Percentiles rank a stretch among this genome's conserved stretches.
Conservation (phyloP, 139 green algal genomes). For the Volvox reticuliferus region DNA sequence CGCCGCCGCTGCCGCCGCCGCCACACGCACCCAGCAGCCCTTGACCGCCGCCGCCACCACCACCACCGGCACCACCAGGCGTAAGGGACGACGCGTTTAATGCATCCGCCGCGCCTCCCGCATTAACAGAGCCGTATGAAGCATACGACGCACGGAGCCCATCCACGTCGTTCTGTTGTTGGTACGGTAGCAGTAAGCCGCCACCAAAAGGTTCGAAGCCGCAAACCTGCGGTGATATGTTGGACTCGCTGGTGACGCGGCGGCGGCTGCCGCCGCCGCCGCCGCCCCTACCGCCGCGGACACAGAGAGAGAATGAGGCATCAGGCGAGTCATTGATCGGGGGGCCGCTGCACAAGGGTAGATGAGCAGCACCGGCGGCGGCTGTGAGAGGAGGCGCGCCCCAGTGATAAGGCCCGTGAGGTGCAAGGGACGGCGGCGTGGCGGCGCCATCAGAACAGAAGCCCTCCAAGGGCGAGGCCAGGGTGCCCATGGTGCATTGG, state of each 20-base stretch:
- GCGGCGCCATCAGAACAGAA: not conserved
- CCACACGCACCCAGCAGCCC: not conserved
- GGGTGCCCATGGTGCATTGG: not conserved
- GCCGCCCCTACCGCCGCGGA: not conserved
- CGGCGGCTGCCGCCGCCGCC: not conserved
- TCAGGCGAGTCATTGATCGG: not conserved
- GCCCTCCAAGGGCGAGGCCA: not conserved
- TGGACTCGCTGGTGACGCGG: not conserved
- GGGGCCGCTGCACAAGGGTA: not conserved
- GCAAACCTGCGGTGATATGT: not conserved
- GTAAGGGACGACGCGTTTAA: not conserved
- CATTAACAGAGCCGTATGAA: not conserved
- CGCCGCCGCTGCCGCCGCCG: not conserved
- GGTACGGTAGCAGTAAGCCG: not conserved
- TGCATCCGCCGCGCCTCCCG: not conserved
- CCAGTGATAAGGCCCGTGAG: not conserved
- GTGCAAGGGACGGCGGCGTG: not conserved
- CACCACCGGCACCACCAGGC: too few species aligned
- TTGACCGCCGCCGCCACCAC: not conserved
- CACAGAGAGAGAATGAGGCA: not conserved
- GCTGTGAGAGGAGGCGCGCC: not conserved
- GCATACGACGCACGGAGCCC: not conserved
- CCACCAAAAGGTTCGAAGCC: not conserved
- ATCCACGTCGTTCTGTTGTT: not conserved
- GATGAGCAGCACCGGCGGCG: not conserved